These are phyloP conservation scores for Tetrahymena malaccensis DNA, from an alignment of 73 alveolate genomes.

Conservation along the genomic window DNA sequence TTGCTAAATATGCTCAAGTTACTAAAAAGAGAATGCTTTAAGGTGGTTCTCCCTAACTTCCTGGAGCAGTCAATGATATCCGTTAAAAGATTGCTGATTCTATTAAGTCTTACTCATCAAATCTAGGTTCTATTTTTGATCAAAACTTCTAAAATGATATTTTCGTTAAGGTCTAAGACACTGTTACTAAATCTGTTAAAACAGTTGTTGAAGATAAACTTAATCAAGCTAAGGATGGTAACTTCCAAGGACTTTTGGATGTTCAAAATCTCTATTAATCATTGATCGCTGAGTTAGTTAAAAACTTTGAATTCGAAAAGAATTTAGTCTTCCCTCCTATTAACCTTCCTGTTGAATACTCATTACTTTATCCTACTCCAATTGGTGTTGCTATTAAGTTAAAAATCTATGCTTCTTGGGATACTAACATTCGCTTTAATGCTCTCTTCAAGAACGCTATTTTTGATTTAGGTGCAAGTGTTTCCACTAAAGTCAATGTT, in stretches of 20 bases:
- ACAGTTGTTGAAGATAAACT: not conserved
- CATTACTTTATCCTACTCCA: not conserved
- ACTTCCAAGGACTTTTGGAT: not conserved
- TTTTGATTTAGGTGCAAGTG: not conserved
- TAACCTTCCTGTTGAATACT: not conserved
- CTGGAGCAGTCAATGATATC: not conserved
- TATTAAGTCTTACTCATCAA: not conserved
- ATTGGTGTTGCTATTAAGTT: not conserved
- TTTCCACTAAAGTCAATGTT: not conserved
- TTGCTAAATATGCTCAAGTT: not conserved
- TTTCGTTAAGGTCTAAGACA: not conserved
- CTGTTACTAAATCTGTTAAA: not conserved
- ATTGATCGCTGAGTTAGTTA: not conserved
- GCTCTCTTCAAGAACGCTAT: not conserved
- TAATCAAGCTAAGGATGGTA: not conserved
- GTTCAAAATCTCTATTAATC: not conserved
- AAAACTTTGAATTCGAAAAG: not conserved
- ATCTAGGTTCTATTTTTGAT: not conserved
- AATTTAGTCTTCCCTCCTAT: not conserved
- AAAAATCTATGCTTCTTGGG: not conserved
- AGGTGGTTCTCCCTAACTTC: not conserved
- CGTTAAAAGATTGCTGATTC: not conserved
- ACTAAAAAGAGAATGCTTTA: not conserved
- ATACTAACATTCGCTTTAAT: not conserved
- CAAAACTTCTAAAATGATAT: not conserved